Evolutionary conservation across 345 rosid species (phyloP).

Genomic region (Arabis hirsuta): DNA sequence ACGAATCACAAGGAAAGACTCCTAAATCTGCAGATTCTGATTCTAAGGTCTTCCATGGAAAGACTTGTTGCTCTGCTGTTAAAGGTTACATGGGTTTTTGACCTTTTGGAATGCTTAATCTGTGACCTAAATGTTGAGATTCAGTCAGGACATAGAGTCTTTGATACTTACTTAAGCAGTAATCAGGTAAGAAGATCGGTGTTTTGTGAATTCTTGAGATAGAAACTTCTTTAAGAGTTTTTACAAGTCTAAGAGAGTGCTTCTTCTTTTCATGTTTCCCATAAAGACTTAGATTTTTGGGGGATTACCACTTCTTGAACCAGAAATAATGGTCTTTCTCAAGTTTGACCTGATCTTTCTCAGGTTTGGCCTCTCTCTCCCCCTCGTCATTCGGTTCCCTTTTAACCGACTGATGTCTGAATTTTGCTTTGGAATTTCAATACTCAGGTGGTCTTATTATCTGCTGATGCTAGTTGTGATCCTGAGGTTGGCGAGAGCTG

Average conservation of each 20-base stretch:
- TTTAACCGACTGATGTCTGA: slow-evolving; percentile 4
- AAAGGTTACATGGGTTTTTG: slow-evolving; percentile 79
- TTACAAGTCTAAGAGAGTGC: slow-evolving; percentile 19
- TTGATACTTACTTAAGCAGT: slow-evolving; percentile 69
- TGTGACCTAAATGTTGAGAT: slow-evolving; percentile 69
- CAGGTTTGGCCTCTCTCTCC: slow-evolving; percentile 49
- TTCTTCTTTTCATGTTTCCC: slow-evolving; percentile 9
- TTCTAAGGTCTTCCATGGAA: slow-evolving; percentile 60
- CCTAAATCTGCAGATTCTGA: slow-evolving; percentile 60
- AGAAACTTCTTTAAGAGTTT: neutral
- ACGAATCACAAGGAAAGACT: slow-evolving; percentile 60
- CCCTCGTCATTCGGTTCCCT: neutral
- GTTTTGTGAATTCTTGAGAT: neutral
- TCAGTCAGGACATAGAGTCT: slow-evolving; percentile 36
- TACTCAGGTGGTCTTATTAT: slow-evolving; percentile 28
- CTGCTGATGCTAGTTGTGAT: slow-evolving; percentile 59
- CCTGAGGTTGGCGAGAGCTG: neutral
- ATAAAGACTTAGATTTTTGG: slow-evolving; percentile 26
- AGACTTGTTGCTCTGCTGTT: slow-evolving; percentile 65
- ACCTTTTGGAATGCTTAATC: slow-evolving; percentile 74
- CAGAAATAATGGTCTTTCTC: slow-evolving; percentile 52
- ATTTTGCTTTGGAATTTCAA: slow-evolving; percentile 10
- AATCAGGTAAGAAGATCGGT: slow-evolving; percentile 52
- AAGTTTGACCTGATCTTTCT: slow-evolving; percentile 53
- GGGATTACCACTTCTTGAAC: slow-evolving; percentile 71